Evolutionary conservation across 2,329 filamentous ascomycete genomes (phyloP).

Genomic region (Alternaria arborescens): DNA sequence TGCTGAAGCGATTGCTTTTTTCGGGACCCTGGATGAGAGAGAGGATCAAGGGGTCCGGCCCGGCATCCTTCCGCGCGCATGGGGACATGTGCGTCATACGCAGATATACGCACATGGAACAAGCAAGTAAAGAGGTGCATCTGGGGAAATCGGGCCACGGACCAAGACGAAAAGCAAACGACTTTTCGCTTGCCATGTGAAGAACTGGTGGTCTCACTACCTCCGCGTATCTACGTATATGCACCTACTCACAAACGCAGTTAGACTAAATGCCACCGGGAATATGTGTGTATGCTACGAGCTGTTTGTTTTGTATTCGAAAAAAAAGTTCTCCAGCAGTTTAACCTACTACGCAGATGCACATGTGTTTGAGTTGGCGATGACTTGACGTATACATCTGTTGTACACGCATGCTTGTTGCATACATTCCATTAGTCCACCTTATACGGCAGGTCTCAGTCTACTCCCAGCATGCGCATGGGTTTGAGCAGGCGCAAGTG

Average conservation of each 20-base stretch:
- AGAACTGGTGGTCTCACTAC: background rate
- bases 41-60: background rate
- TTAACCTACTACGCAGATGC: too few relatives aligned
- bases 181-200: background rate
- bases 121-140: background rate
- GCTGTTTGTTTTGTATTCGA: too few relatives aligned
- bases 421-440: background rate
- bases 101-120: background rate
- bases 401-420: too few relatives aligned
- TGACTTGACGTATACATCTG: too few relatives aligned
- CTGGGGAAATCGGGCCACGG: background rate
- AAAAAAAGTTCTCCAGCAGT: too few relatives aligned
- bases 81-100: background rate
- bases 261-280: background rate
- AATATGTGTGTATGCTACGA: background rate
- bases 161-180: background rate
- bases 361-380: too few relatives aligned
- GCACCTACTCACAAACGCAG: background rate
- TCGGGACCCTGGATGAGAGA: too few relatives aligned
- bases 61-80: background rate
- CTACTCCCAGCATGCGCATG: slow-evolving; percentile 40
- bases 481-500: too few relatives aligned
- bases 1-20: background rate
- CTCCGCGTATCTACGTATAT: too few relatives aligned
- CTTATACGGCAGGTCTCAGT: slow-evolving; percentile 26